These are phyloP conservation scores for Trichoderma endophyticum DNA, from an alignment of 2,329 filamentous ascomycete species.

Conservation along the genomic window DNA sequence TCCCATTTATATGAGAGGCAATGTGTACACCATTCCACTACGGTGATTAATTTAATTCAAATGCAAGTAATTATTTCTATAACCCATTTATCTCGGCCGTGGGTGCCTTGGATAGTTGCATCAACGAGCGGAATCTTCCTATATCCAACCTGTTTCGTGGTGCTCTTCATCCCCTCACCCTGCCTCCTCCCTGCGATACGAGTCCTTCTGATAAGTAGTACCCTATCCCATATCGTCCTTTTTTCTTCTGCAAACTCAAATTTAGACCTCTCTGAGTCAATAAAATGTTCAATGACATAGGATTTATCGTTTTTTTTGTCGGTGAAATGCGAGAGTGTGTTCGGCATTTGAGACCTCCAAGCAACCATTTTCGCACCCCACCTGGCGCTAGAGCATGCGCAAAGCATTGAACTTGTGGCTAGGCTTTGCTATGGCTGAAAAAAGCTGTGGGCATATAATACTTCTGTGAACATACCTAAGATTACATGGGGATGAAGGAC, in stretches of 20 bases:
- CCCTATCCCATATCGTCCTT: not conserved
- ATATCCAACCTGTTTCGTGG: not conserved
- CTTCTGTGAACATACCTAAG: not conserved
- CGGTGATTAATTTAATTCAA: not conserved
- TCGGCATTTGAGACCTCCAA: not conserved
- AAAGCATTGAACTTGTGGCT: not conserved
- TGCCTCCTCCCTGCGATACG: not conserved
- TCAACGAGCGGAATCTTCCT: not conserved
- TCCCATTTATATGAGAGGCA: not conserved
- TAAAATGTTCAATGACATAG: not conserved
- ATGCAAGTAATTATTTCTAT: not conserved
- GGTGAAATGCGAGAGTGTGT: not conserved
- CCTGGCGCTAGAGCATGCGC: not conserved
- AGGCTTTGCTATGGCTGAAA: slow-evolving; percentile 17
- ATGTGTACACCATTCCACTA: not conserved
- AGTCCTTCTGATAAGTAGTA: not conserved
- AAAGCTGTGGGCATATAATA: slow-evolving; percentile 21
- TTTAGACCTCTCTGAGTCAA: not conserved
- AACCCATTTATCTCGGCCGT: not conserved
- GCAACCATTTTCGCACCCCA: not conserved
- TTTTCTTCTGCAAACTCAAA: not conserved
- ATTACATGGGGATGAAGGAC: not conserved
- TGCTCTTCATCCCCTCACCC: not conserved
- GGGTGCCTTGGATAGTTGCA: not conserved
- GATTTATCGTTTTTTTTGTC: not conserved